Evolutionary conservation across 208 protist genomes (phyloP).

Genomic region (Leishmania mexicana): DNA sequence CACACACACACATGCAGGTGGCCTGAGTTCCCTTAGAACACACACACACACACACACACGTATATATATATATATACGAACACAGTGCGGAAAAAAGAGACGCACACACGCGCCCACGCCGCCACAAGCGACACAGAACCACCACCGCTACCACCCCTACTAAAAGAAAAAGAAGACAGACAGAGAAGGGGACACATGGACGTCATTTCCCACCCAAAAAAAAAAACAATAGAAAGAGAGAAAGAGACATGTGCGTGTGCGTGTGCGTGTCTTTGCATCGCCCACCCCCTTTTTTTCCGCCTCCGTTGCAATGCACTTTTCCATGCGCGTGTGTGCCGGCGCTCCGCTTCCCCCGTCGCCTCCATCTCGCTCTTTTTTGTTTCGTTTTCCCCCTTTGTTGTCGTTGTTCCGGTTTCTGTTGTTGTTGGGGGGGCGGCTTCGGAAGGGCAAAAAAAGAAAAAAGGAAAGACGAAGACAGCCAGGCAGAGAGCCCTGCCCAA

Average conservation of each 20-base stretch:
- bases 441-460: neutral
- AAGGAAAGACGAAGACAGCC: neutral
- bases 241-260: no score
- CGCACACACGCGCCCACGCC: neutral
- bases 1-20: neutral
- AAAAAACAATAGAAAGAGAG: no score
- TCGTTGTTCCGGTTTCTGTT: neutral
- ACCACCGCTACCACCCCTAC: neutral
- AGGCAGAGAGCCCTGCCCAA: neutral
- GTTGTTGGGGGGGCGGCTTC: neutral
- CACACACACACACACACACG: neutral
- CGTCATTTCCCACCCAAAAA: no score
- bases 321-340: neutral
- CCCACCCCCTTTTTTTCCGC: no score
- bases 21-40: neutral
- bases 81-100: neutral
- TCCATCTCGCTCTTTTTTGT: neutral
- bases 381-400: neutral
- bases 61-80: neutral
- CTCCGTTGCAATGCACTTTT: no score
- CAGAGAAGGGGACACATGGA: neutral
- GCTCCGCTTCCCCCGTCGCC: neutral
- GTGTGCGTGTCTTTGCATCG: no score
- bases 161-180: neutral
- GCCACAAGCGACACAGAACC: neutral